Percentiles rank a stretch among this genome's conserved stretches.
phyloP scores from a whole-genome alignment of 768 basidiomycete species.

The Amanita brunnescens region DNA sequence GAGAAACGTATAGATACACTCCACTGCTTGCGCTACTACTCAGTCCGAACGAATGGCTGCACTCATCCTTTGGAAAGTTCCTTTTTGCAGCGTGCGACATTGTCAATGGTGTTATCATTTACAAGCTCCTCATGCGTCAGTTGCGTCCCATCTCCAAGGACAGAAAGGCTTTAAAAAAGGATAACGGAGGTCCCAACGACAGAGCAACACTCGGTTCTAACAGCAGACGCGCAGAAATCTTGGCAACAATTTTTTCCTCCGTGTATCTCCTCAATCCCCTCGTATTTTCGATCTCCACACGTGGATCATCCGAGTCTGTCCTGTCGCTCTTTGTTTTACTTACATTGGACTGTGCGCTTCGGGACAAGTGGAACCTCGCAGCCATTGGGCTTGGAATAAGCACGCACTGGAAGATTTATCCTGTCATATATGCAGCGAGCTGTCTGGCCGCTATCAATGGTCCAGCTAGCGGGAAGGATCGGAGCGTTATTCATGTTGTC shows the following conservation, averaged over 20 bases:
- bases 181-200: slow-evolving; percentile 4
- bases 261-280: slow-evolving; percentile 90
- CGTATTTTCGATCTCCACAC: slow-evolving; percentile 92
- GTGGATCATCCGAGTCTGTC: slow-evolving; percentile 91
- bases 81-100: slow-evolving; percentile 82
- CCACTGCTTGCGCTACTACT: slow-evolving; percentile 82
- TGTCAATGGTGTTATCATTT: slow-evolving; percentile 65
- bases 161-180: slow-evolving; percentile 6
- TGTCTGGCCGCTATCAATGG: slow-evolving; percentile 50
- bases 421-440: slow-evolving; percentile 81
- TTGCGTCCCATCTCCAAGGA: slow-evolving; percentile 28
- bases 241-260: slow-evolving; percentile 51
- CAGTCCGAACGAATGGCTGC: slow-evolving; percentile 71
- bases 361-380: slow-evolving; percentile 50
- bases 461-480: slow-evolving; percentile 16
- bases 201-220: slow-evolving; percentile 11
- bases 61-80: slow-evolving; percentile 86
- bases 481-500: slow-evolving; percentile 13
- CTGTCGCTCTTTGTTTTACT: slow-evolving; percentile 73
- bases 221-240: slow-evolving; percentile 8
- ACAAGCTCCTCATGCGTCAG: slow-evolving; percentile 44
- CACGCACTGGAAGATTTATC: slow-evolving; percentile 97
- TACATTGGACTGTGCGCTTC: slow-evolving; percentile 53
- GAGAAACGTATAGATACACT: slow-evolving; percentile 95
- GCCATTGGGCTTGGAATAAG: slow-evolving; percentile 73